Conservation (phyloP, 1,139 yeast genomes). For the Lodderomyces jiufengensis region DNA sequence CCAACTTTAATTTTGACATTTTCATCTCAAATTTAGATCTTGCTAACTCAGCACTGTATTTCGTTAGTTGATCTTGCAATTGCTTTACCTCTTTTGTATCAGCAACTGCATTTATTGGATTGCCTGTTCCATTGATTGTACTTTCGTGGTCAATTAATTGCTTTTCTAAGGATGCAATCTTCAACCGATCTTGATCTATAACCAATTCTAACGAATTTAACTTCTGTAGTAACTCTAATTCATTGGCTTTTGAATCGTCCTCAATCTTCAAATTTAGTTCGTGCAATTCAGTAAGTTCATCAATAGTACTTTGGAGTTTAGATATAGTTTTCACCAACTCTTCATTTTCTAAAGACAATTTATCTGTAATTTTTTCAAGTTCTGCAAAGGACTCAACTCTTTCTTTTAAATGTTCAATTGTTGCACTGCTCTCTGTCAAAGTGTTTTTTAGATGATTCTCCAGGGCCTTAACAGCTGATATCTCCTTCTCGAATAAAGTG, state of each 20-base stretch:
- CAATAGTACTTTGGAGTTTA: conserved; percentile 38
- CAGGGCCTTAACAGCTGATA: conserved; percentile 14
- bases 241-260: conserved; percentile 50
- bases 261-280: conserved; percentile 65
- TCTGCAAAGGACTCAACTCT: conserved; percentile 42
- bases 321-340: conserved; percentile 37
- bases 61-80: not conserved
- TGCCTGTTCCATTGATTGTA: too few species aligned
- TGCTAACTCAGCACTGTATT: not conserved
- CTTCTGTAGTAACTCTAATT: conserved; percentile 37
- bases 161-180: too few species aligned
- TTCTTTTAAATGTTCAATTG: conserved; percentile 28
- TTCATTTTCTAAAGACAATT: conserved; percentile 53
- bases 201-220: not conserved
- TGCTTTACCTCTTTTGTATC: too few species aligned
- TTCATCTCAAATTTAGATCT: not conserved
- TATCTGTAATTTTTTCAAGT: conserved; percentile 50
- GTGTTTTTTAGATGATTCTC: too few species aligned
- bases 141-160: too few species aligned
- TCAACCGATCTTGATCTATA: too few species aligned
- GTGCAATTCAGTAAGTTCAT: conserved; percentile 58
- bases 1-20: not conserved
- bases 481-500: conserved; percentile 20
- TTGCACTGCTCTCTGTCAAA: conserved; percentile 9
- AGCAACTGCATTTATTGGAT: too few species aligned